These are phyloP conservation scores for Cyberlindnera saturnus DNA, from an alignment of 805 yeast species.

Conservation along the genomic window DNA sequence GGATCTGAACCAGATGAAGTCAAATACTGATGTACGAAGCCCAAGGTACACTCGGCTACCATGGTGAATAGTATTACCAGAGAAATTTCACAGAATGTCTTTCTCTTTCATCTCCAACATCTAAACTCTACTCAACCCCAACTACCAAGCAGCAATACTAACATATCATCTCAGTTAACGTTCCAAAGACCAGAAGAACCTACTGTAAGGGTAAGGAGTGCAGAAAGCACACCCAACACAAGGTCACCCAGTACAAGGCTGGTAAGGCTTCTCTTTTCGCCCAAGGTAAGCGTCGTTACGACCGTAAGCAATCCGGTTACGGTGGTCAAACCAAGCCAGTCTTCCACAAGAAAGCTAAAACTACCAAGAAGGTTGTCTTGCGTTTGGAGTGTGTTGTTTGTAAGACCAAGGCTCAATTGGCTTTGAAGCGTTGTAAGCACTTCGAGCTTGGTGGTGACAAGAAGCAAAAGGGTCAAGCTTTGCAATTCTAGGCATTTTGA, in stretches of 20 bases:
- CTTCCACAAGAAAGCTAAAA: conserved; percentile 99
- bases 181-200: conserved; percentile 99
- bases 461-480: conserved; percentile 99
- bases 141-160: conserved; percentile 13
- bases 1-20: no score
- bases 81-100: not conserved
- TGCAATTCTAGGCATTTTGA: conserved; percentile 76
- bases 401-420: conserved; percentile 97
- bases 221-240: conserved; percentile 99
- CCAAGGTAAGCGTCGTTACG: conserved; percentile 99
- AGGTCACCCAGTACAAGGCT: conserved; percentile 99
- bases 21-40: no score
- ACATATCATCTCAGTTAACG: conserved; percentile 67
- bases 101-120: not conserved
- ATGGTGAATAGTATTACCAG: no score
- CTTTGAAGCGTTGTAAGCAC: conserved; percentile 99
- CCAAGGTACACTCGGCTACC: no score
- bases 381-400: conserved; percentile 98
- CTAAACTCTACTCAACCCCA: not conserved
- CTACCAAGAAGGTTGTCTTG: conserved; percentile 99
- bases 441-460: conserved; percentile 99
- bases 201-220: conserved; percentile 99
- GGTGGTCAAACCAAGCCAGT: conserved; percentile 99
- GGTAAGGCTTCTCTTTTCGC: conserved; percentile 99
- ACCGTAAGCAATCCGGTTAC: conserved; percentile 99